phyloP scores from a whole-genome alignment of 164 flowering plant genomes.

The Stephania japonica region DNA sequence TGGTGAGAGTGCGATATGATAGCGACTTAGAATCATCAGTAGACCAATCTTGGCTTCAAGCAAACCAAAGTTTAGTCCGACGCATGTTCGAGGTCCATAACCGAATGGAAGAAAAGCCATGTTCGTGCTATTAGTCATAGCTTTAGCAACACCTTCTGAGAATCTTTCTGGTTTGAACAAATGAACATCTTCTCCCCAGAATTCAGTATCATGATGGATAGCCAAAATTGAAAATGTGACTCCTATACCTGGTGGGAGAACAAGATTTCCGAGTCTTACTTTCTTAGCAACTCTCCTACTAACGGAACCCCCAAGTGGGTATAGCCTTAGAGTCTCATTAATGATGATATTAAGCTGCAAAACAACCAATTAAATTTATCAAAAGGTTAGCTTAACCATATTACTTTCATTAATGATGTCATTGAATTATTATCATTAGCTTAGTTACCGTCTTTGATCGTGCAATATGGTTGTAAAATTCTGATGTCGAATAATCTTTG shows the following conservation, averaged over 20 bases:
- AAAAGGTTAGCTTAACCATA: no score
- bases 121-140: not conserved
- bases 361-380: not conserved
- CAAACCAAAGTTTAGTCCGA: slow-evolving; percentile 31
- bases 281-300: slow-evolving; percentile 15
- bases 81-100: slow-evolving; percentile 37
- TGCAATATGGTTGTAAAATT: slow-evolving; percentile 16
- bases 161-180: slow-evolving; percentile 51
- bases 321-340: slow-evolving; percentile 39
- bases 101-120: slow-evolving; percentile 39
- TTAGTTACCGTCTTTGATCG: slow-evolving; percentile 29
- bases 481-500: slow-evolving; percentile 18
- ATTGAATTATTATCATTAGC: not conserved
- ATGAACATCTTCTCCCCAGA: slow-evolving; percentile 50
- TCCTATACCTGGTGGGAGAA: slow-evolving; percentile 18
- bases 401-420: no score
- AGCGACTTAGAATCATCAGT: slow-evolving; percentile 36
- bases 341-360: slow-evolving; percentile 40
- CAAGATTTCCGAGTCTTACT: slow-evolving; percentile 22
- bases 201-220: slow-evolving; percentile 27
- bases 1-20: slow-evolving; percentile 26
- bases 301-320: slow-evolving; percentile 20
- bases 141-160: slow-evolving; percentile 37
- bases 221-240: slow-evolving; percentile 22
- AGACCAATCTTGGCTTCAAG: slow-evolving; percentile 34